A percentile compares a stretch with the other conserved stretches of the same genome.
phyloP scores from a whole-genome alignment of 2,329 filamentous ascomycete species.

The Teratosphaeria gauchensis region DNA sequence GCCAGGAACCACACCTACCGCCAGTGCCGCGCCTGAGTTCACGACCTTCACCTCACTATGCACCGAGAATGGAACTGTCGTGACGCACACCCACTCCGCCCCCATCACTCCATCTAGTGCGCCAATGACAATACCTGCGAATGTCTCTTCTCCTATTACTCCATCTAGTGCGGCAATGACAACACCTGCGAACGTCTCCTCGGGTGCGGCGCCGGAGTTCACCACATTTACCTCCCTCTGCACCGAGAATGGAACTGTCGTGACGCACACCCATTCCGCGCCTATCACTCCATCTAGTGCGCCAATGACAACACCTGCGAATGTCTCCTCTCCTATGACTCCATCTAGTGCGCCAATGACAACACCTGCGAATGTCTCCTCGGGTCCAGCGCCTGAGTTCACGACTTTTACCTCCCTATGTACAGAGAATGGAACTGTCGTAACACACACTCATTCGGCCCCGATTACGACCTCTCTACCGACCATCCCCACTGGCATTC shows the following conservation, averaged over 20 bases:
- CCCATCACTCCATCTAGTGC: background rate
- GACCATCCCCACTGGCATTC: background rate
- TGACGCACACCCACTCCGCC: conserved; percentile 1
- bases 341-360: background rate
- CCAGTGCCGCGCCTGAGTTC: background rate
- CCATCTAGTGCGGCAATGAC: background rate
- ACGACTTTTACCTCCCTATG: conserved; percentile 1
- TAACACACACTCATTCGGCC: conserved; percentile 1
- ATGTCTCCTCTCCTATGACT: too few relatives aligned
- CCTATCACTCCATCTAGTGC: background rate
- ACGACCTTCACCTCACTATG: conserved; percentile 1
- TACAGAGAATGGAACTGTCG: background rate
- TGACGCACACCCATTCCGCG: conserved; percentile 1
- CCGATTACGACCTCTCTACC: background rate
- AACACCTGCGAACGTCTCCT: background rate
- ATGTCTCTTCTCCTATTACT: too few relatives aligned
- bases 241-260: conserved; percentile 1
- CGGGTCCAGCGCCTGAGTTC: background rate
- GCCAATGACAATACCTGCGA: background rate
- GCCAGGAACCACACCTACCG: background rate
- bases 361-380: background rate
- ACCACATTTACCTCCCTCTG: conserved; percentile 1
- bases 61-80: conserved; percentile 1
- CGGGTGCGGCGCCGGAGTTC: background rate
- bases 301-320: too few relatives aligned